phyloP scores from a whole-genome alignment of 768 basidiomycete species.

The Termitomyces titanicus region DNA sequence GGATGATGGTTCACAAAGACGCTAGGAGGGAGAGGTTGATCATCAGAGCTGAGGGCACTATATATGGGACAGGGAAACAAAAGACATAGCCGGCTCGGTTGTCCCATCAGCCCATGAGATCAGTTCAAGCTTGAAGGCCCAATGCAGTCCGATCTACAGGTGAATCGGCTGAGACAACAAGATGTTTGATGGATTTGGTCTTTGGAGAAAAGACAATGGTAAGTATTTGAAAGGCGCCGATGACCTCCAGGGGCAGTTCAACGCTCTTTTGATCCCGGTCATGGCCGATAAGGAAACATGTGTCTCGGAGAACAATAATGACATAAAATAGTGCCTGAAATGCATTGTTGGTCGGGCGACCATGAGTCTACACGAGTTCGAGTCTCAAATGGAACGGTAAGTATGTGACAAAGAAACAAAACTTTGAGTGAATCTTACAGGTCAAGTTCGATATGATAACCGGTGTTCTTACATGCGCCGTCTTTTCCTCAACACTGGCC shows the following conservation, averaged over 20 bases:
- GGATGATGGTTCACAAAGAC: not conserved
- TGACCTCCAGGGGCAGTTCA: not conserved
- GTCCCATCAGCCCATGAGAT: not conserved
- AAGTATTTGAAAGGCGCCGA: not conserved
- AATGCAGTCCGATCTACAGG: not conserved
- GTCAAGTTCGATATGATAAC: not conserved
- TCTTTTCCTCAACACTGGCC: constrained; percentile 30
- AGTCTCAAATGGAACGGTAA: constrained; percentile 1
- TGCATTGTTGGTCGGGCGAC: not conserved
- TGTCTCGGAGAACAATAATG: constrained; percentile 12
- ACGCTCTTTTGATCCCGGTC: not conserved
- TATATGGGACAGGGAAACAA: constrained; percentile 3
- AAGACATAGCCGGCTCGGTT: not conserved
- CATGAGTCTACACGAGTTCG: not conserved
- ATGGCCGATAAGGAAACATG: constrained; percentile 6
- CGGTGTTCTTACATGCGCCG: constrained; percentile 21
- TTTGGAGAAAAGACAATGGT: constrained; percentile 12
- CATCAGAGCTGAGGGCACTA: not conserved
- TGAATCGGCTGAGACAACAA: not conserved
- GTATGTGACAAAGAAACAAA: not conserved
- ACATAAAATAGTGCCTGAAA: not conserved
- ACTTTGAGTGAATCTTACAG: constrained; percentile 5
- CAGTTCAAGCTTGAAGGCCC: not conserved
- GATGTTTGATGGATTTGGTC: not conserved
- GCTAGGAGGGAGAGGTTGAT: not conserved